These are phyloP conservation scores for Kwoniella mangroviensis DNA, from an alignment of 768 basidiomycete genomes.

Conservation along the genomic window DNA sequence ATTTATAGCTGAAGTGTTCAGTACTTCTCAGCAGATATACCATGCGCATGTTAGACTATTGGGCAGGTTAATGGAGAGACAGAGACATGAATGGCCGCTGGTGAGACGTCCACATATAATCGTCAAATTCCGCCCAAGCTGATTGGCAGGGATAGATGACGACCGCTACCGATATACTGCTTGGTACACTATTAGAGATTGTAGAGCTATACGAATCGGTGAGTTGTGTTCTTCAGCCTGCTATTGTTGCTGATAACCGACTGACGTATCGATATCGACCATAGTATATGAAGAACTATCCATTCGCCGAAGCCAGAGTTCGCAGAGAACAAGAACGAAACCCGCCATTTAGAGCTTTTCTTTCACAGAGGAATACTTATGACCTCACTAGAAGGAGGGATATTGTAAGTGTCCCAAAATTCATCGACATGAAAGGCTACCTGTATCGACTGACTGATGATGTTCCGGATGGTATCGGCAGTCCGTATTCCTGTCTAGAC, in stretches of 20 bases:
- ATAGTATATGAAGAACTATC: conserved; percentile 66
- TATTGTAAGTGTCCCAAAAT: conserved; percentile 39
- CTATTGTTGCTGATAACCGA: not conserved
- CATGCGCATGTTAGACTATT: conserved; percentile 38
- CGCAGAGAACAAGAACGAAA: conserved; percentile 76
- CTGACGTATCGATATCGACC: not conserved
- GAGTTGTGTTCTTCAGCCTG: conserved; percentile 8
- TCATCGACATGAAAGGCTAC: too few relatives aligned
- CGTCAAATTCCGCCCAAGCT: not conserved
- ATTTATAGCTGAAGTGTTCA: conserved; percentile 52
- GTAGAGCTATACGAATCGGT: conserved; percentile 45
- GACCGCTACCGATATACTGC: conserved; percentile 44
- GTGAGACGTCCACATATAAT: conserved; percentile 14
- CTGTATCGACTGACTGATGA: too few relatives aligned
- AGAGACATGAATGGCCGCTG: conserved; percentile 51
- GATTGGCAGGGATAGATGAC: conserved; percentile 30
- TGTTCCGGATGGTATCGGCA: conserved; percentile 59
- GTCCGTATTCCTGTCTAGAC: conserved; percentile 72
- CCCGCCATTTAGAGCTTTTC: conserved; percentile 69
- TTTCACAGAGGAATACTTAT: conserved; percentile 54
- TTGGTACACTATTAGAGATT: conserved; percentile 38
- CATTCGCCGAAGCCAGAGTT: conserved; percentile 79
- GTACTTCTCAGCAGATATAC: conserved; percentile 38
- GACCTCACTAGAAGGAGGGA: conserved; percentile 46
- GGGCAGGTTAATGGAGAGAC: conserved; percentile 41